Conservation (phyloP, 139 green algal species). For the Chlorella sp. region DNA sequence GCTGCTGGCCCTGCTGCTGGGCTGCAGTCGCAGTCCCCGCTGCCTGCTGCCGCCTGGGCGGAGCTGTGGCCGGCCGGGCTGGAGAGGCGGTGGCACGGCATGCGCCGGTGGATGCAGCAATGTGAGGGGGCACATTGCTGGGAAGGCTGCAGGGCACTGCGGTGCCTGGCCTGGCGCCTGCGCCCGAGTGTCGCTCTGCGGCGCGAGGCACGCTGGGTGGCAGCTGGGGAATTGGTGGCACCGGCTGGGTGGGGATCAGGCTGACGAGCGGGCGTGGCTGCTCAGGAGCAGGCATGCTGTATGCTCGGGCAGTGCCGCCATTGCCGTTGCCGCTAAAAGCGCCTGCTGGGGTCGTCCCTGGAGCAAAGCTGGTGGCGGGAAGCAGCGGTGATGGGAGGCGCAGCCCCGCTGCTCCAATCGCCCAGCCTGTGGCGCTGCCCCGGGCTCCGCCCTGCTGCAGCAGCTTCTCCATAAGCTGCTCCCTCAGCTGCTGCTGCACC, state of each 20-base stretch:
- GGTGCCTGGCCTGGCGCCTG: not conserved
- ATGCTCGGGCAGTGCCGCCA: not conserved
- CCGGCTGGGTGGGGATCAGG: not conserved
- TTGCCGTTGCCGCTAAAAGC: not conserved
- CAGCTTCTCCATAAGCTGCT: not conserved
- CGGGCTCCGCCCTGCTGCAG: not conserved
- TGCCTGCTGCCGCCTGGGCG: not conserved
- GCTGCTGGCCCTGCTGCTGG: not conserved
- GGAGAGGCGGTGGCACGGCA: not conserved
- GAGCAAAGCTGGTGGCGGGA: too few relatives aligned
- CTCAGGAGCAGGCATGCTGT: not conserved
- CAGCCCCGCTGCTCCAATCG: not conserved
- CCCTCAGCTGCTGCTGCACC: not conserved
- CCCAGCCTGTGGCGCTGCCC: not conserved
- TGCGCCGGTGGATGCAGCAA: not conserved
- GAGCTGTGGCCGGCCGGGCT: not conserved
- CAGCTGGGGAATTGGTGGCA: not conserved
- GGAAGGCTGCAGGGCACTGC: slow-evolving; percentile 6
- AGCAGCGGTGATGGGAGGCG: too few relatives aligned
- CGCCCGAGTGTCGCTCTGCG: not conserved
- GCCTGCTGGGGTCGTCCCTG: not conserved
- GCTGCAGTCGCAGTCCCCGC: not conserved
- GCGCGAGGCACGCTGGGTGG: not conserved
- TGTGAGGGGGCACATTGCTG: slow-evolving; percentile 11
- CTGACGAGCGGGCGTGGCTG: not conserved